Conservation (phyloP, 805 yeast genomes). For the Jamesozyma piceae region DNA sequence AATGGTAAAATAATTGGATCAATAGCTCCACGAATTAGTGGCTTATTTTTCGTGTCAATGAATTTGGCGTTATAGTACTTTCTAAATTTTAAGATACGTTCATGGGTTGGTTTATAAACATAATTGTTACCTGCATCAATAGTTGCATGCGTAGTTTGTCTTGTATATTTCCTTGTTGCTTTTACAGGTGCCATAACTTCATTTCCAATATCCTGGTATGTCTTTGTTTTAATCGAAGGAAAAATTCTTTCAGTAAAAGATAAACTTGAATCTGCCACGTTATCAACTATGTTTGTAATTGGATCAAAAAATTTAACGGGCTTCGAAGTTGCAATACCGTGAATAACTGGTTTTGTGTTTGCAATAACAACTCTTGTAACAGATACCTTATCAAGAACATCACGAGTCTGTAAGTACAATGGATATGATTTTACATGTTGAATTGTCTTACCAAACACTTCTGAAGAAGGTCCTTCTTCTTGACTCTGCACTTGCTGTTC, state of each 20-base stretch:
- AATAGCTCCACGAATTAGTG: constrained; percentile 49
- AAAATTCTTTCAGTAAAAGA: constrained; percentile 44
- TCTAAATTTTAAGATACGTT: constrained; percentile 40
- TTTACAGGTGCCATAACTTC: constrained; percentile 45
- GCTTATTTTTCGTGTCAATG: constrained; percentile 46
- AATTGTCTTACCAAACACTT: constrained; percentile 21
- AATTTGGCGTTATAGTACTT: constrained; percentile 41
- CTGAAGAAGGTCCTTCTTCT: neutral
- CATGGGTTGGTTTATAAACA: constrained; percentile 41
- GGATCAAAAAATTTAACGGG: constrained; percentile 35
- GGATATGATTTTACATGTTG: constrained; percentile 42
- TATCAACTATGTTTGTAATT: constrained; percentile 41
- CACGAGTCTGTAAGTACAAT: constrained; percentile 35
- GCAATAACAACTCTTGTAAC: constrained; percentile 30
- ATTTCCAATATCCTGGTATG: constrained; percentile 40
- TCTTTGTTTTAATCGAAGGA: constrained; percentile 52
- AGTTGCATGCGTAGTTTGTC: constrained; percentile 29
- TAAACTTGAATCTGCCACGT: constrained; percentile 47
- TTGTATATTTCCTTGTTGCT: constrained; percentile 33
- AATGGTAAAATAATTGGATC: constrained; percentile 58
- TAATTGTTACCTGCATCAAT: constrained; percentile 28
- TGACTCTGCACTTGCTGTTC: neutral
- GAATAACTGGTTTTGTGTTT: constrained; percentile 27
- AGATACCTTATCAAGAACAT: constrained; percentile 30
- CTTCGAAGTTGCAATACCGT: constrained; percentile 24